A percentile compares a stretch with the other conserved stretches of the same genome.
These are phyloP conservation scores for Drechslerella stenobrocha DNA, from an alignment of 2,329 filamentous ascomycete species.

Conservation along the genomic window DNA sequence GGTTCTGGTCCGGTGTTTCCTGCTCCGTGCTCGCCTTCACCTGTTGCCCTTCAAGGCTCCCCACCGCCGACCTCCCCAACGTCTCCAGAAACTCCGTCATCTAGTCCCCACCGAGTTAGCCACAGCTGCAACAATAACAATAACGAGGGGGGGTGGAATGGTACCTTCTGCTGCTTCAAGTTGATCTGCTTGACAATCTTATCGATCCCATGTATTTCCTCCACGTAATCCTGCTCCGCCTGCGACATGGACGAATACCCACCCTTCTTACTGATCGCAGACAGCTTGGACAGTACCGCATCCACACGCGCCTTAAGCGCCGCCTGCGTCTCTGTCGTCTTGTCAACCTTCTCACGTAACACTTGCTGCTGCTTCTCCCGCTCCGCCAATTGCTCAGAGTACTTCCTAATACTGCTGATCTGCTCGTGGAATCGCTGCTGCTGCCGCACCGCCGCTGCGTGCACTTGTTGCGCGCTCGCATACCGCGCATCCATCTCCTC, in stretches of 20 bases:
- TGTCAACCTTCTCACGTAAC: slow-evolving; percentile 30
- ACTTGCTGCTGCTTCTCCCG: slow-evolving; percentile 40
- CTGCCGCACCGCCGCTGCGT: slow-evolving; percentile 25
- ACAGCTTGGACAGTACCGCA: slow-evolving; percentile 29
- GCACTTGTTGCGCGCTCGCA: slow-evolving; percentile 31
- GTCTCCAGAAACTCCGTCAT: slow-evolving; percentile 37
- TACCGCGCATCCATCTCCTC: slow-evolving; percentile 45
- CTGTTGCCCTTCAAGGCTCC: slow-evolving; percentile 12
- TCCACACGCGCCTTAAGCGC: slow-evolving; percentile 30
- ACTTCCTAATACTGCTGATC: slow-evolving; percentile 37
- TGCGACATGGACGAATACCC: slow-evolving; percentile 43
- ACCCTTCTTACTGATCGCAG: slow-evolving; percentile 33
- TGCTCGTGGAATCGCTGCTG: slow-evolving; percentile 45
- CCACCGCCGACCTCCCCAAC: slow-evolving; percentile 17
- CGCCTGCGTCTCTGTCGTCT: slow-evolving; percentile 26
- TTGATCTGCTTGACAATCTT: slow-evolving; percentile 41
- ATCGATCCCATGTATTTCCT: slow-evolving; percentile 38
- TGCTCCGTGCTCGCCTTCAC: slow-evolving; percentile 8
- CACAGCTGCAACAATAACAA: background rate
- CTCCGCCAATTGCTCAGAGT: slow-evolving; percentile 27
- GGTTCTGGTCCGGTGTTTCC: slow-evolving; percentile 30
- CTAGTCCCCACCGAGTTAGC: slow-evolving; percentile 13
- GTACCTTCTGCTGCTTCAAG: slow-evolving; percentile 41
- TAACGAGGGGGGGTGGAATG: background rate
- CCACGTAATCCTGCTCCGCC: slow-evolving; percentile 43